Percentiles rank a stretch among this genome's conserved stretches.
phyloP scores from a whole-genome alignment of 768 basidiomycete genomes.

The Boletus subcaerulescens region DNA sequence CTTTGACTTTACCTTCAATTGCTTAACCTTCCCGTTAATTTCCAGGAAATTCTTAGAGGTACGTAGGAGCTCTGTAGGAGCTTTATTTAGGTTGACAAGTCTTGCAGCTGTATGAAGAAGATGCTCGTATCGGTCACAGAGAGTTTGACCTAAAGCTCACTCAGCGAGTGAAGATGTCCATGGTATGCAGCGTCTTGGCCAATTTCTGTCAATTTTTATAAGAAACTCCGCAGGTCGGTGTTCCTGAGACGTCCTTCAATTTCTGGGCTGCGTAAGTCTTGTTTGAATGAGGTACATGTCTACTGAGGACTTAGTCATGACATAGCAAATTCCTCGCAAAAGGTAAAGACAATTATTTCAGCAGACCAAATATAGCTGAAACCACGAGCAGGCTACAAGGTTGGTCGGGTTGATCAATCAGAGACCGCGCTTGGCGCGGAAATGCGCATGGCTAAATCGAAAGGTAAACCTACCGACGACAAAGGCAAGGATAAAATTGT shows the following conservation, averaged over 20 bases:
- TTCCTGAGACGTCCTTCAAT: slow-evolving; percentile 92
- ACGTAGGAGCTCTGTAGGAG: not conserved
- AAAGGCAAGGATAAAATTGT: slow-evolving; percentile 85
- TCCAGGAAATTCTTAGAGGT: slow-evolving; percentile 79
- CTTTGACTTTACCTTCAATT: slow-evolving; percentile 3
- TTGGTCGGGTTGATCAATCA: slow-evolving; percentile 94
- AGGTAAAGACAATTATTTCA: slow-evolving; percentile 7
- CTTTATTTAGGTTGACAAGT: not conserved
- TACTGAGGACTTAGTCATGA: slow-evolving; percentile 1
- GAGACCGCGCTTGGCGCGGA: slow-evolving; percentile 97
- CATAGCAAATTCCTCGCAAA: slow-evolving; percentile 79
- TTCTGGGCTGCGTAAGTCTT: slow-evolving; percentile 81
- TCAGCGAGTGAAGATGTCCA: slow-evolving; percentile 95
- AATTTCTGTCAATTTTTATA: not conserved
- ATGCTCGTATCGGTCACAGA: slow-evolving; percentile 88
- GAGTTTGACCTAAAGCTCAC: slow-evolving; percentile 94
- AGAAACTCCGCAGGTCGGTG: slow-evolving; percentile 65
- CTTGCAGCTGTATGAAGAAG: slow-evolving; percentile 83
- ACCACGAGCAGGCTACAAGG: slow-evolving; percentile 67
- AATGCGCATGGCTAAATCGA: slow-evolving; percentile 80
- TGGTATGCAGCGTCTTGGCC: slow-evolving; percentile 52
- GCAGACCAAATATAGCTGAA: not conserved
- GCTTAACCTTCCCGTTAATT: slow-evolving; percentile 20
- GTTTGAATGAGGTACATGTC: not conserved
- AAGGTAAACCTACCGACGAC: slow-evolving; percentile 42